Evolutionary conservation across 2,329 filamentous ascomycete species (phyloP).

Genomic region (Scortechinia acanthostroma): DNA sequence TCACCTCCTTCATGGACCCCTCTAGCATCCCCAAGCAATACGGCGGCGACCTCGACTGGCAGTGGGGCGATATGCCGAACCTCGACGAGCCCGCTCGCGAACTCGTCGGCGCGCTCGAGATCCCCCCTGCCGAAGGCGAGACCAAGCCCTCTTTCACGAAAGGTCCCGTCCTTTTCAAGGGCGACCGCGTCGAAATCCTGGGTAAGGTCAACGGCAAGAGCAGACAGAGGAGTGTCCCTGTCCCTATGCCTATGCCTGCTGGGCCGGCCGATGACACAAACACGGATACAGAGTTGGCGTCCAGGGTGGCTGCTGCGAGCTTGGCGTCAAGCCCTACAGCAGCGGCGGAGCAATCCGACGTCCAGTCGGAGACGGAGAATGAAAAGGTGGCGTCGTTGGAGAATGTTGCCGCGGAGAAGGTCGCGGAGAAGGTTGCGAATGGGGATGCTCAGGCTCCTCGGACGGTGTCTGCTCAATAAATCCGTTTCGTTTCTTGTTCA

Average conservation of each 20-base stretch:
- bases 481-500: too few species aligned
- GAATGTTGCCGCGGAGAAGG: too few species aligned
- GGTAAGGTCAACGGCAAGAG: background rate
- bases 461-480: too few species aligned
- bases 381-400: too few species aligned
- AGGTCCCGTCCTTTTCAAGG: background rate
- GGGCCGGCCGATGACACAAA: background rate
- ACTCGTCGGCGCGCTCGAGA: background rate
- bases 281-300: background rate
- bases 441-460: too few species aligned
- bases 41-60: slow-evolving; percentile 4
- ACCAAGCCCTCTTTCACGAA: background rate
- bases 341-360: too few species aligned
- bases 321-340: too few species aligned
- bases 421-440: too few species aligned
- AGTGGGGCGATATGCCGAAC: slow-evolving; percentile 3
- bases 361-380: too few species aligned
- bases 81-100: background rate
- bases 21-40: slow-evolving; percentile 3
- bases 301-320: too few species aligned
- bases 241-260: background rate
- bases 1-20: slow-evolving; percentile 2
- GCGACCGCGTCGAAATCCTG: background rate
- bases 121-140: background rate
- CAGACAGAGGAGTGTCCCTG: background rate